Percentiles rank a stretch among this genome's conserved stretches.
phyloP scores from a whole-genome alignment of 2,329 filamentous ascomycete genomes.

The Stachybotrys echinatus region DNA sequence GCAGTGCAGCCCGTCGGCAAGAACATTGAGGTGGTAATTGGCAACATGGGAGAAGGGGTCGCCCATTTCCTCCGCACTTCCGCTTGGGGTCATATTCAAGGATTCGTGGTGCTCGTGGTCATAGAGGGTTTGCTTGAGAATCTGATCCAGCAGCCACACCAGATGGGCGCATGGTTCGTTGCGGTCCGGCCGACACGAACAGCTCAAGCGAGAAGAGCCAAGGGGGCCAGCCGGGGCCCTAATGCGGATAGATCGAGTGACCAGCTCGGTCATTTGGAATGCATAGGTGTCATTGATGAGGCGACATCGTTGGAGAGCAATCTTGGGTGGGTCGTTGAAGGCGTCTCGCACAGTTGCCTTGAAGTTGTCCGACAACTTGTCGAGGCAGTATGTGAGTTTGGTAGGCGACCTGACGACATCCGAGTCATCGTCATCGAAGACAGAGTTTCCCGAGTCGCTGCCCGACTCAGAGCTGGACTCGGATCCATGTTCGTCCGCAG shows the following conservation, averaged over 20 bases:
- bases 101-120: constrained; percentile 28
- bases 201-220: constrained; percentile 35
- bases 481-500: constrained; percentile 6
- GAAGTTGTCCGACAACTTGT: constrained; percentile 29
- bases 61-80: constrained; percentile 40
- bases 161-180: constrained; percentile 42
- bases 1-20: constrained; percentile 48
- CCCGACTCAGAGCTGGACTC: constrained; percentile 22
- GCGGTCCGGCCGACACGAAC: constrained; percentile 35
- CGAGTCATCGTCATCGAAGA: constrained; percentile 23
- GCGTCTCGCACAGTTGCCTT: constrained; percentile 35
- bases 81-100: constrained; percentile 35
- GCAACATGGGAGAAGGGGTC: constrained; percentile 44
- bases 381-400: constrained; percentile 34
- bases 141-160: constrained; percentile 49
- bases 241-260: constrained; percentile 46
- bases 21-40: constrained; percentile 44
- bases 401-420: constrained; percentile 30
- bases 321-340: constrained; percentile 41
- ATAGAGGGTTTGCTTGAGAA: constrained; percentile 42
- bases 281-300: constrained; percentile 43
- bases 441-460: constrained; percentile 22
- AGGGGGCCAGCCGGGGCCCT: constrained; percentile 28
- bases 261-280: constrained; percentile 51
- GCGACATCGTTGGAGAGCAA: constrained; percentile 45